phyloP scores from a whole-genome alignment of 1,139 yeast genomes.

The Diutina mesorugosa region DNA sequence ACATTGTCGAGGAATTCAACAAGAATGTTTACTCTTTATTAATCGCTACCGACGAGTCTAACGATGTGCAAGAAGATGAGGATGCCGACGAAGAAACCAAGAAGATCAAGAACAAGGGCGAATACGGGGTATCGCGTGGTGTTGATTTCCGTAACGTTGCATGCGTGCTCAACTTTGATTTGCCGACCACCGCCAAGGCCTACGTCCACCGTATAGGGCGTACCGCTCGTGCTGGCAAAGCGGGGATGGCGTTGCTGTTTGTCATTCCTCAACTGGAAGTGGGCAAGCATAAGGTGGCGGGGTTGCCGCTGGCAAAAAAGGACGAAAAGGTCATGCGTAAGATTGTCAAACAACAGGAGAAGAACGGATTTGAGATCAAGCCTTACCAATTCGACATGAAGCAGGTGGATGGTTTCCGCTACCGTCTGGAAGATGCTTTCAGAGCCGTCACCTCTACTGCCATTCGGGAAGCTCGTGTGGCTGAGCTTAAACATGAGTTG shows the following conservation, averaged over 20 bases:
- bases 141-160: conserved; percentile 95
- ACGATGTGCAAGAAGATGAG: conserved; percentile 21
- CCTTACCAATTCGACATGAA: conserved; percentile 89
- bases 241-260: conserved; percentile 92
- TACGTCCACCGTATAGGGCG: conserved; percentile 94
- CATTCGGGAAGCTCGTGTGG: conserved; percentile 85
- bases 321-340: conserved; percentile 80
- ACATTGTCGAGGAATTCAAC: conserved; percentile 91
- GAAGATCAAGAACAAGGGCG: conserved; percentile 32
- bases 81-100: conserved; percentile 7
- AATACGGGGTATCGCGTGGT: conserved; percentile 93
- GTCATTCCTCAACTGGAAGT: conserved; percentile 74
- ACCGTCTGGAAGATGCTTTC: conserved; percentile 95
- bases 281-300: conserved; percentile 82
- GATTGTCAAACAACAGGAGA: conserved; percentile 65
- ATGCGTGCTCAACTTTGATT: conserved; percentile 89
- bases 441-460: conserved; percentile 87
- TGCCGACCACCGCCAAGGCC: conserved; percentile 82
- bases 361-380: conserved; percentile 55
- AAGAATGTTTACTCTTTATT: conserved; percentile 75
- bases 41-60: conserved; percentile 91
- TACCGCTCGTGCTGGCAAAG: conserved; percentile 94
- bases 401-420: conserved; percentile 92
- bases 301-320: conserved; percentile 53
- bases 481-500: conserved; percentile 80